Conservation (phyloP, 495 filamentous ascomycete genomes). For the Hypoxylon lienhwacheense region DNA sequence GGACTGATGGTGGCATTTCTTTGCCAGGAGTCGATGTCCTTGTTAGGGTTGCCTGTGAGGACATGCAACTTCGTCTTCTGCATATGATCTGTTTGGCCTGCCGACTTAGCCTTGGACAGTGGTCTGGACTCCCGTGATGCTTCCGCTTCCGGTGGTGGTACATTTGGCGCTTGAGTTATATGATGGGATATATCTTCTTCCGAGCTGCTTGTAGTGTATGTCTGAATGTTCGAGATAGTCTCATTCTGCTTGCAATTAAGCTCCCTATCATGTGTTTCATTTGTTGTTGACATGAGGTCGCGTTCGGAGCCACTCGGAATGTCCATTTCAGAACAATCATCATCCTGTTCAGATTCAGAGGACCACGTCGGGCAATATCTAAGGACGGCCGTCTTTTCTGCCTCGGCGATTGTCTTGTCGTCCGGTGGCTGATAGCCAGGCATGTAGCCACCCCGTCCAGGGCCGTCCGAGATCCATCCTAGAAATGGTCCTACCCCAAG, state of each 20-base stretch:
- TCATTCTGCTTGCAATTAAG: not conserved
- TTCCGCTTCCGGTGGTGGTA: too few relatives aligned
- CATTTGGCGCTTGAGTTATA: not conserved
- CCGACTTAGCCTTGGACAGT: not conserved
- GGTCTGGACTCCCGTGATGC: too few relatives aligned
- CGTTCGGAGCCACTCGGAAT: too few relatives aligned
- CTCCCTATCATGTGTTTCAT: not conserved
- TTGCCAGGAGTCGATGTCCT: not conserved
- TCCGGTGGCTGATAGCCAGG: conserved; percentile 11
- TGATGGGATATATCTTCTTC: not conserved
- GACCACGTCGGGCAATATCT: not conserved
- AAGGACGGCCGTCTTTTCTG: conserved; percentile 11
- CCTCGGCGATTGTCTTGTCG: conserved; percentile 7
- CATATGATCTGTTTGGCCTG: not conserved
- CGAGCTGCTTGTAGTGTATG: too few relatives aligned
- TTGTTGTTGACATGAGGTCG: too few relatives aligned
- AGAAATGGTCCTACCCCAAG: conserved; percentile 14
- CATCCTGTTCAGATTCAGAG: not conserved
- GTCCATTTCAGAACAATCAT: too few relatives aligned
- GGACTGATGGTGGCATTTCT: not conserved
- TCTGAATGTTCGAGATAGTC: not conserved
- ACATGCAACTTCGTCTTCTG: conserved; percentile 19
- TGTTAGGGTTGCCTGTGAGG: not conserved
- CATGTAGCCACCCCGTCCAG: conserved; percentile 9
- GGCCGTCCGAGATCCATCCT: conserved; percentile 16